Conservation (phyloP, 805 yeast species). For the Brettanomyces nanus region DNA sequence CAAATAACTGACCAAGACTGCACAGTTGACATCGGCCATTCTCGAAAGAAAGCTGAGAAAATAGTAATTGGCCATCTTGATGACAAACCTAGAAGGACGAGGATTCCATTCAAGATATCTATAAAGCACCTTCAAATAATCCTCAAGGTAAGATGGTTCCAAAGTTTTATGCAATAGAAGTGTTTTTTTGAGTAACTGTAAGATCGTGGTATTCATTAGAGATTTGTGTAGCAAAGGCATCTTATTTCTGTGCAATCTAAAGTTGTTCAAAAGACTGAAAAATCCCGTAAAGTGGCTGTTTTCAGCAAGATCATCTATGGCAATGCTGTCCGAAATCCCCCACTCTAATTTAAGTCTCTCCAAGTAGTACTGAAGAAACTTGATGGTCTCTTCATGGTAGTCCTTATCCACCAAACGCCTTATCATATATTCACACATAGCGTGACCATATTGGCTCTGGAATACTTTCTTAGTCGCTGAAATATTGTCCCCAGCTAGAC, state of each 20-base stretch:
- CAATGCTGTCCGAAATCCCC: not conserved
- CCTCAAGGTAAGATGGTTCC: constrained; percentile 8
- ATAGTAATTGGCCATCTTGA: constrained; percentile 7
- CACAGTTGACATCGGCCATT: constrained; percentile 5
- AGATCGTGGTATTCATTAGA: not conserved
- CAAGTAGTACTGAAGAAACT: constrained; percentile 8
- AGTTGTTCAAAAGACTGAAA: constrained; percentile 3
- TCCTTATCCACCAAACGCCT: constrained; percentile 11
- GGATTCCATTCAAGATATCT: constrained; percentile 5
- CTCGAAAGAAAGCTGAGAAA: constrained; percentile 7
- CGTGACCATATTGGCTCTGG: constrained; percentile 9
- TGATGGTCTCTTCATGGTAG: constrained; percentile 9
- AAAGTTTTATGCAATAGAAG: not conserved
- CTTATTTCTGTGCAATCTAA: not conserved
- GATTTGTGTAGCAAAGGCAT: not conserved
- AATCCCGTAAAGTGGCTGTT: not conserved
- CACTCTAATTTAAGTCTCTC: not conserved
- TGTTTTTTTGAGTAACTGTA: not conserved
- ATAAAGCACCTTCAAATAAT: constrained; percentile 9
- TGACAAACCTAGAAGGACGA: not conserved
- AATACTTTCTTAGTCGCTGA: constrained; percentile 6
- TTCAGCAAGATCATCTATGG: not conserved
- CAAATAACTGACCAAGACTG: constrained; percentile 7
- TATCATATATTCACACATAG: constrained; percentile 14
- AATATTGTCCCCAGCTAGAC: constrained; percentile 4